Conservation (phyloP, 805 yeast genomes). For the Debaryomyces castellii region DNA sequence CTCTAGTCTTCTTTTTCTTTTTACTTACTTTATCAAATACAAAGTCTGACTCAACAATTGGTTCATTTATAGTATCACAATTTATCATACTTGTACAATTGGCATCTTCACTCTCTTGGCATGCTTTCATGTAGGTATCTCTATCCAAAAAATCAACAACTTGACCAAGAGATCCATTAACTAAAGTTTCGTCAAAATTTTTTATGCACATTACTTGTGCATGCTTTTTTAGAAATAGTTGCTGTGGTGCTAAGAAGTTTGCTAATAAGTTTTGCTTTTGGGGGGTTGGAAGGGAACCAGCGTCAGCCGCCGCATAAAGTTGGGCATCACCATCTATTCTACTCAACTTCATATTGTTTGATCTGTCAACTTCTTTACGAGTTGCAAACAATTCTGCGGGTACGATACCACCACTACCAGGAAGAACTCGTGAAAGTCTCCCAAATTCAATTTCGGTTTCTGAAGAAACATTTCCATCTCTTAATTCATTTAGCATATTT, state of each 20-base stretch:
- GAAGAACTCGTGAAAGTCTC: constrained; percentile 50
- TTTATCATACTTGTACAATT: neutral
- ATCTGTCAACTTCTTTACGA: constrained; percentile 65
- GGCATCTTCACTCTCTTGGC: constrained; percentile 4
- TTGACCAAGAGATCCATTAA: constrained; percentile 76
- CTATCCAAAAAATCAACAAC: constrained; percentile 55
- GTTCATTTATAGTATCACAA: neutral
- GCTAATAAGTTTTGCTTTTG: constrained; percentile 46
- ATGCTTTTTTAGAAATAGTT: constrained; percentile 57
- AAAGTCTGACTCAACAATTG: constrained; percentile 14
- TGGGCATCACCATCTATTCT: constrained; percentile 44
- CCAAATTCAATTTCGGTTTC: constrained; percentile 51
- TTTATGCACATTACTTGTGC: constrained; percentile 85
- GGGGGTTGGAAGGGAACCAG: constrained; percentile 48
- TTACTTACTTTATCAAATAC: constrained; percentile 10
- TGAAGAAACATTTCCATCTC: constrained; percentile 57
- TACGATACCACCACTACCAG: constrained; percentile 54
- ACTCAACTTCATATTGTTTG: constrained; percentile 53
- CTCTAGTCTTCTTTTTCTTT: constrained; percentile 3
- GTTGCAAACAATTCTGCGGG: constrained; percentile 80
- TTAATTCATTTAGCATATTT: constrained; percentile 72
- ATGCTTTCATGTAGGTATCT: constrained; percentile 34
- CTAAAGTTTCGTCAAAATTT: constrained; percentile 68
- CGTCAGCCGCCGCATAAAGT: constrained; percentile 52
- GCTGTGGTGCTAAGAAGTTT: constrained; percentile 63